Percentiles rank a stretch among this genome's conserved stretches.
Evolutionary conservation across 208 protist genomes (phyloP).

Genomic region (Ichthyophonus hoferi): DNA sequence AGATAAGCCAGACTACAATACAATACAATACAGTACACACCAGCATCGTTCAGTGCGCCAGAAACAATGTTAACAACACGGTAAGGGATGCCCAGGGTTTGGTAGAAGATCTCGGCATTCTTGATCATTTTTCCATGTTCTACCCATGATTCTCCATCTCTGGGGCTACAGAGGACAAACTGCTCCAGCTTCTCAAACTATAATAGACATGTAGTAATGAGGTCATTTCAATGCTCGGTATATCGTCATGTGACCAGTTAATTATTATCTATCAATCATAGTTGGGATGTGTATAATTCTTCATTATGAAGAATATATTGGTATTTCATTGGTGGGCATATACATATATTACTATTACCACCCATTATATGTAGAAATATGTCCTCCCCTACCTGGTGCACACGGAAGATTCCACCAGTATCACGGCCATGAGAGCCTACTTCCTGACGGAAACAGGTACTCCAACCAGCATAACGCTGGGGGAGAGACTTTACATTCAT

Average conservation of each 20-base stretch:
- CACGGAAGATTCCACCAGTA: slow-evolving; percentile 80
- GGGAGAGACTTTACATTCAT: slow-evolving; percentile 76
- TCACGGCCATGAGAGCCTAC: slow-evolving; percentile 76
- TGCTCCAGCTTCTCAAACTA: slow-evolving; percentile 80
- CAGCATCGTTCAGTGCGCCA: slow-evolving; percentile 94
- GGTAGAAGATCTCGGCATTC: slow-evolving; percentile 74
- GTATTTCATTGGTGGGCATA: background rate
- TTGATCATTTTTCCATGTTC: slow-evolving; percentile 77
- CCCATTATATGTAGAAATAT: too few species aligned
- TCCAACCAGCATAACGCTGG: slow-evolving; percentile 90
- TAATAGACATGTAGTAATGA: too few species aligned
- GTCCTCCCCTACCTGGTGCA: slow-evolving; percentile 68
- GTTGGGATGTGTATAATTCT: too few species aligned
- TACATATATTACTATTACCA: background rate
- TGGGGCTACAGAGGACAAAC: slow-evolving; percentile 75
- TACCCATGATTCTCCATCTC: slow-evolving; percentile 69
- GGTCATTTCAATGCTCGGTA: too few species aligned
- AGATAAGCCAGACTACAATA: background rate
- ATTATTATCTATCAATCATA: too few species aligned
- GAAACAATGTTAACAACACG: slow-evolving; percentile 80
- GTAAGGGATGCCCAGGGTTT: slow-evolving; percentile 72
- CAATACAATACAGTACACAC: background rate
- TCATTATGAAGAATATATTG: background rate
- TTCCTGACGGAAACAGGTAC: slow-evolving; percentile 99
- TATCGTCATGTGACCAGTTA: too few species aligned